These are phyloP conservation scores for Botryotinia globosa DNA, from an alignment of 2,329 filamentous ascomycete genomes.

Conservation along the genomic window DNA sequence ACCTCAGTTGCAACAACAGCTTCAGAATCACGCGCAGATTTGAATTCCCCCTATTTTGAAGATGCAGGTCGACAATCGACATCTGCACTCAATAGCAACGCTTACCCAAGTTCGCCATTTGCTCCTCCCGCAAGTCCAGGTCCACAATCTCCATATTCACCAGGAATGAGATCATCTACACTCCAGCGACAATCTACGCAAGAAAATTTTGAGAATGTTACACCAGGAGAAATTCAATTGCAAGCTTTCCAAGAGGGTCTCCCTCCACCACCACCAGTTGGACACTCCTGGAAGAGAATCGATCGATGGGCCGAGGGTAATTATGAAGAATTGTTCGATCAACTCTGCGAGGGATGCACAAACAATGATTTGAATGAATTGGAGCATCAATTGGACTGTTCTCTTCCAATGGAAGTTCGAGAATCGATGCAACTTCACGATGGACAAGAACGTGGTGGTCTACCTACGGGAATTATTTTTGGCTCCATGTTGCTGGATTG, in stretches of 20 bases:
- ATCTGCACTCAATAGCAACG: constrained; percentile 51
- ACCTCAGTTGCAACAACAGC: constrained; percentile 84
- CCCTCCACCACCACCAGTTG: constrained; percentile 82
- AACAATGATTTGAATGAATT: constrained; percentile 94
- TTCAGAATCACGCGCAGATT: constrained; percentile 81
- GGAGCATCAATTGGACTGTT: constrained; percentile 93
- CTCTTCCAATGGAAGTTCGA: constrained; percentile 86
- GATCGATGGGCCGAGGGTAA: constrained; percentile 92
- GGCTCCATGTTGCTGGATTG: constrained; percentile 94
- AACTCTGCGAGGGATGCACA: constrained; percentile 88
- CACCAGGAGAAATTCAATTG: constrained; percentile 86
- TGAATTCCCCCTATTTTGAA: constrained; percentile 75
- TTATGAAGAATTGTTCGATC: constrained; percentile 91
- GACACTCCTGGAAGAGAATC: constrained; percentile 91
- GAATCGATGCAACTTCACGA: constrained; percentile 90
- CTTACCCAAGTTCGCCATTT: constrained; percentile 49
- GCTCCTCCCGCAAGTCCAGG: constrained; percentile 51
- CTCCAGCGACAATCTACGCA: constrained; percentile 59
- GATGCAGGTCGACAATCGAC: constrained; percentile 58
- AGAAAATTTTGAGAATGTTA: constrained; percentile 68
- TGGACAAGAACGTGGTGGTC: constrained; percentile 92
- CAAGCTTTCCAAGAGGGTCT: constrained; percentile 91
- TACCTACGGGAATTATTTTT: constrained; percentile 89
- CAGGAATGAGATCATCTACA: constrained; percentile 80
- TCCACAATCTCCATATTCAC: constrained; percentile 73